Percentiles rank a stretch among this genome's conserved stretches.
Evolutionary conservation across 169 alveolate genomes (phyloP).

Genomic region (Plasmodium vivax): DNA sequence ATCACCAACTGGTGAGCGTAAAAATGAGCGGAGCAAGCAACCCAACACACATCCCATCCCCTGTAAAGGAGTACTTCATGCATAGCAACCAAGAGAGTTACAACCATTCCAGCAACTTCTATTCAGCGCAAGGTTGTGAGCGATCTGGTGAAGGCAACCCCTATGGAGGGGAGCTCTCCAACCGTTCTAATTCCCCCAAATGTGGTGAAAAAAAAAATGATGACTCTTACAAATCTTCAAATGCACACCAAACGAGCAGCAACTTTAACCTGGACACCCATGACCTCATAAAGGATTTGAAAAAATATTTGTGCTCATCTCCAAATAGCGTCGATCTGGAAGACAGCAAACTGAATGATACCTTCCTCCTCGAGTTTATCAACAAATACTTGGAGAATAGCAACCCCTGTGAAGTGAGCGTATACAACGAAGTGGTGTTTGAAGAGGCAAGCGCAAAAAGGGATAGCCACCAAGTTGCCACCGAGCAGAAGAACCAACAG

Average conservation of each 20-base stretch:
- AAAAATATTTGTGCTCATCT: slow-evolving; percentile 43
- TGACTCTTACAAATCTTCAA: slow-evolving; percentile 7
- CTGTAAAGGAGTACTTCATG: slow-evolving; percentile 19
- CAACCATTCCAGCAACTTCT: neutral
- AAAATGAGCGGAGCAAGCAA: neutral
- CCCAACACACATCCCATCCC: neutral
- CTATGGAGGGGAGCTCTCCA: slow-evolving; percentile 11
- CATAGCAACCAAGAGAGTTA: slow-evolving; percentile 18
- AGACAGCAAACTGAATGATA: slow-evolving; percentile 12
- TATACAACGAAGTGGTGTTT: slow-evolving; percentile 40
- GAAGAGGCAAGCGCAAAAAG: neutral
- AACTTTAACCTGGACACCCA: slow-evolving; percentile 7
- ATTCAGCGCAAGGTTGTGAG: no score
- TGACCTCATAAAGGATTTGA: slow-evolving; percentile 17
- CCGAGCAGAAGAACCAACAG: neutral
- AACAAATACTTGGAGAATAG: slow-evolving; percentile 44
- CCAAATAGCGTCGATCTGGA: slow-evolving; percentile 1
- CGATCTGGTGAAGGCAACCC: neutral
- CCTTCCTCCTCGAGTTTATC: slow-evolving; percentile 22
- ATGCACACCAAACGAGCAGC: neutral
- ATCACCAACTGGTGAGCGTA: neutral
- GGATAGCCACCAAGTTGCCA: neutral
- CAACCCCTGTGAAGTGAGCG: slow-evolving; percentile 11
- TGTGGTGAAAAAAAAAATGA: slow-evolving; percentile 50
- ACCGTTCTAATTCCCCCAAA: slow-evolving; percentile 24